Conservation (phyloP, 176 grass and related monocot species). For the Alopecurus myosuroides region DNA sequence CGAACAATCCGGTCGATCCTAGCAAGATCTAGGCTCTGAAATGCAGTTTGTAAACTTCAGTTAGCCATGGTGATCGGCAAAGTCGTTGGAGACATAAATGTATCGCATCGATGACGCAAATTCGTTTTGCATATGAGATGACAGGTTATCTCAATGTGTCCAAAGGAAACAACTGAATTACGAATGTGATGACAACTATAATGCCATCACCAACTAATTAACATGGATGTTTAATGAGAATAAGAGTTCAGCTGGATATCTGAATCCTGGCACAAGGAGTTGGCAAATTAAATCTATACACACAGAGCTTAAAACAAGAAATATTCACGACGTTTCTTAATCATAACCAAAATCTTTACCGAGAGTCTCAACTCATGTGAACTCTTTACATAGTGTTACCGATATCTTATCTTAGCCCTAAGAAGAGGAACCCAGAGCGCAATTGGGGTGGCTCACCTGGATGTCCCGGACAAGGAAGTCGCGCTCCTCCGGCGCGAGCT, state of each 20-base stretch:
- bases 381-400: neutral
- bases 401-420: neutral
- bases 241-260: neutral
- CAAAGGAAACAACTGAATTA: neutral
- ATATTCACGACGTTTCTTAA: neutral
- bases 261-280: neutral
- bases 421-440: neutral
- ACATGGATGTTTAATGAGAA: neutral
- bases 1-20: conserved; percentile 89
- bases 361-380: neutral
- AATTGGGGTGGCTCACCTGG: conserved; percentile 55
- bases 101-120: neutral
- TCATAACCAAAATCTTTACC: neutral
- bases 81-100: neutral
- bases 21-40: conserved; percentile 85
- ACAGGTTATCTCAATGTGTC: conserved; percentile 11
- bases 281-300: neutral
- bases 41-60: conserved; percentile 14
- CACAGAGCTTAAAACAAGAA: neutral
- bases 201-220: neutral
- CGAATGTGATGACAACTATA: neutral
- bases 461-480: conserved; percentile 90
- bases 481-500: conserved; percentile 79
- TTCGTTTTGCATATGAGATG: neutral
- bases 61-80: conserved; percentile 1